Conservation (phyloP, 1,284 basidiomycete genomes). For the Cryptococcus neoformans region DNA sequence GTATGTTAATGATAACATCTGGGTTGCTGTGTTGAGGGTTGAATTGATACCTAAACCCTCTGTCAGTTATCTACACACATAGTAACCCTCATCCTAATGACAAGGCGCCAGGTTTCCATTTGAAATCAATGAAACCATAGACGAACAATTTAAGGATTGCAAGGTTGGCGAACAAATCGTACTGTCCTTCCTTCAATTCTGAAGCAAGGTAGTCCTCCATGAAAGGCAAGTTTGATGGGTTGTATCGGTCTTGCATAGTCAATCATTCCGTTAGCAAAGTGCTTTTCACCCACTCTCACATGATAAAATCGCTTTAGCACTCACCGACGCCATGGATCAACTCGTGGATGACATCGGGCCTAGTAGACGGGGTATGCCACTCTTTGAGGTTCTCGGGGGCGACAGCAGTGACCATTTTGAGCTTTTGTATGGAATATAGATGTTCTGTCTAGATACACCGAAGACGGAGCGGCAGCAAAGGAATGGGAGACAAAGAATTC, state of each 20-base stretch:
- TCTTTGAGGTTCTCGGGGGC: slow-evolving; percentile 37
- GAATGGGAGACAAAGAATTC: no score
- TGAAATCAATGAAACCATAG: not conserved
- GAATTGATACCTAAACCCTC: slow-evolving; percentile 79
- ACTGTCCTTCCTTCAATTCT: slow-evolving; percentile 84
- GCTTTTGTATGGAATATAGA: not conserved
- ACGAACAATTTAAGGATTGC: slow-evolving; percentile 70
- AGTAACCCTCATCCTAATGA: not conserved
- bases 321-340: slow-evolving; percentile 86
- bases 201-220: slow-evolving; percentile 93
- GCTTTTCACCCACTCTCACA: not conserved
- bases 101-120: not conserved
- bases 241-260: slow-evolving; percentile 73
- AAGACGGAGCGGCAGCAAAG: no score
- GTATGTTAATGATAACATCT: slow-evolving; percentile 89
- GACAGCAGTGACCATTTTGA: slow-evolving; percentile 36
- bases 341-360: slow-evolving; percentile 81
- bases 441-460: no score
- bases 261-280: not conserved
- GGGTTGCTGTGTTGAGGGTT: slow-evolving; percentile 91
- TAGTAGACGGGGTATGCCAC: slow-evolving; percentile 60
- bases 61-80: slow-evolving; percentile 3
- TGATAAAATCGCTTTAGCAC: slow-evolving; percentile 35
- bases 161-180: slow-evolving; percentile 90
- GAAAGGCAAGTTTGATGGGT: slow-evolving; percentile 86